Conservation (phyloP, 306 rosid species). For the Gleditsia sinensis region DNA sequence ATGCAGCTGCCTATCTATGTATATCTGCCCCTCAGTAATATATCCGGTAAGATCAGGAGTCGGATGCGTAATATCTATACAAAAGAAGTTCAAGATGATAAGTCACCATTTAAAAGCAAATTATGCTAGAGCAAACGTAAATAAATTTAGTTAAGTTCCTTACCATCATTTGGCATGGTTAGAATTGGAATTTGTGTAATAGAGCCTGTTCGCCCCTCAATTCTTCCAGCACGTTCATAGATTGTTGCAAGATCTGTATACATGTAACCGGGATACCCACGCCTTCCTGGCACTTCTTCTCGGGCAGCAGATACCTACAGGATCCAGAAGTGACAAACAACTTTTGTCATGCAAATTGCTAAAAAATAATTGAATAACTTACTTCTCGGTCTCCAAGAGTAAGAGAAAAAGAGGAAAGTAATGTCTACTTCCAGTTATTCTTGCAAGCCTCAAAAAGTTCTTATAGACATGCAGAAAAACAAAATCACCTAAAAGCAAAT, state of each 20-base stretch:
- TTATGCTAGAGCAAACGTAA: slow-evolving; percentile 4
- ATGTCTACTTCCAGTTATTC: slow-evolving; percentile 1
- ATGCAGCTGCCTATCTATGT: slow-evolving; percentile 89
- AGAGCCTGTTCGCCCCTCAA: slow-evolving; percentile 96
- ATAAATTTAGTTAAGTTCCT: slow-evolving; percentile 11
- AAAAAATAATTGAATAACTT: not conserved
- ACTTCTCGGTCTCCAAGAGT: not conserved
- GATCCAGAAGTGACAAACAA: slow-evolving; percentile 29
- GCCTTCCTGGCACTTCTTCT: slow-evolving; percentile 99
- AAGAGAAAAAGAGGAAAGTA: not conserved
- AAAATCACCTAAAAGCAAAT: not conserved
- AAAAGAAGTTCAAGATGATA: slow-evolving; percentile 33
- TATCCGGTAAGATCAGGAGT: slow-evolving; percentile 99
- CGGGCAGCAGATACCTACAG: slow-evolving; percentile 98
- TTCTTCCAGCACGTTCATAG: slow-evolving; percentile 98
- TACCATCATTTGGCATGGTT: slow-evolving; percentile 99
- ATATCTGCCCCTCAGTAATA: slow-evolving; percentile 98
- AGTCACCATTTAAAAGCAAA: not conserved
- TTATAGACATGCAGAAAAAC: slow-evolving; percentile 6
- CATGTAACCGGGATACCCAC: slow-evolving; percentile 99
- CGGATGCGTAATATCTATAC: slow-evolving; percentile 93
- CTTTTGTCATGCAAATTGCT: slow-evolving; percentile 13
- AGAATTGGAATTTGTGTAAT: slow-evolving; percentile 97
- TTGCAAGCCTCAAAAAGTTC: slow-evolving; percentile 18
- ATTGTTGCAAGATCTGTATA: slow-evolving; percentile 99